Conservation (phyloP, 2,329 filamentous ascomycete species). For the Exophiala aquamarina region DNA sequence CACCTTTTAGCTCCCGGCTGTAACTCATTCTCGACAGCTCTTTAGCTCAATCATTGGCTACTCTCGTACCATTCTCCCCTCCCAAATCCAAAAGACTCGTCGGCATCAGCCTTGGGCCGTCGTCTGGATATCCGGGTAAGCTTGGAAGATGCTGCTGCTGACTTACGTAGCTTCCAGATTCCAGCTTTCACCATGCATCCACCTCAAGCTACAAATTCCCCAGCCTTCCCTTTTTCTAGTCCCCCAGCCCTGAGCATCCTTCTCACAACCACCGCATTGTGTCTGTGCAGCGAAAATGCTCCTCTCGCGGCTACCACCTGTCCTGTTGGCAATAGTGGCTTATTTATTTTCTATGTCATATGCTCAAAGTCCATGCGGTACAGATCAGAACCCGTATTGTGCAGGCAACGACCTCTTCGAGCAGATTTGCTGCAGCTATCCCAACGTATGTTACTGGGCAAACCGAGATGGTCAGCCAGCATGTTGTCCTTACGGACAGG, state of each 20-base stretch:
- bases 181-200: slow-evolving; percentile 7
- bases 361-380: slow-evolving; percentile 17
- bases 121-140: slow-evolving; percentile 4
- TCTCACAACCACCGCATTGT: slow-evolving; percentile 3
- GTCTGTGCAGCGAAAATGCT: slow-evolving; percentile 7
- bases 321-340: slow-evolving; percentile 7
- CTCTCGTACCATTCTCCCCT: neutral
- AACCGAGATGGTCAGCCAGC: slow-evolving; percentile 28
- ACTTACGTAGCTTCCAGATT: slow-evolving; percentile 8
- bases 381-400: slow-evolving; percentile 29
- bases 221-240: slow-evolving; percentile 22
- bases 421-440: slow-evolving; percentile 26
- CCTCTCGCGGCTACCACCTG: neutral
- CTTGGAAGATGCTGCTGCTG: slow-evolving; percentile 8
- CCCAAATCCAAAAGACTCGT: neutral
- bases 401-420: slow-evolving; percentile 25
- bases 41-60: slow-evolving; percentile 14
- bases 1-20: slow-evolving; percentile 1
- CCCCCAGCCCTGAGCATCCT: slow-evolving; percentile 8
- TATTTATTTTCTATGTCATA: neutral
- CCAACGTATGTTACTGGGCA: slow-evolving; percentile 31
- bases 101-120: slow-evolving; percentile 8
- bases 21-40: neutral
- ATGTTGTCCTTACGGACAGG: slow-evolving; percentile 31
- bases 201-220: slow-evolving; percentile 18